Base-by-base conservation (phyloP, 768 basidiomycete species). In the Antrodiella citrinella region DNA sequence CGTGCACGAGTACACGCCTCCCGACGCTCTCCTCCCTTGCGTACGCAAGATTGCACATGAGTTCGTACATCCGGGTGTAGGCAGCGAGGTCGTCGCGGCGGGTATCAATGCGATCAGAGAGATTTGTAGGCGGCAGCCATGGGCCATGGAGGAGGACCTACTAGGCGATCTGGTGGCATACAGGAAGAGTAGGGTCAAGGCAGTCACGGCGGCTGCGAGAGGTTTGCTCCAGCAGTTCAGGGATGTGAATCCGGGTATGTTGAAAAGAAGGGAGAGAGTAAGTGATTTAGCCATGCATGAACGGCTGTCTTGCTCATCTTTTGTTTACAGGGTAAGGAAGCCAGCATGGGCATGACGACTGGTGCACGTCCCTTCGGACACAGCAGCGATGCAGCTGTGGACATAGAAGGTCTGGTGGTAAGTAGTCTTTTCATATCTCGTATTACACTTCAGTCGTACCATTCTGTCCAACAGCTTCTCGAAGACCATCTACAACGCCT, bases 31-130 rank as follows among this genome's bases (percentile, higher is more conserved):
- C 4, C 83, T 80, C 3, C 96, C 96, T 11, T 88, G 94, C 42
- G 72, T 99, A 50, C 77, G 81, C 45, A 99, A 98, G 67, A 70
- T 99, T 51, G 93, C 94, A 0, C 81, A 86, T 59, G 95, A 99
- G 63, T 99, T 98, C 57, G 88, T 99, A 2, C 94, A 98, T 65
- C 94, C 95, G 0, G 96, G 96, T 44, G 96, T 98, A 2, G 91
- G 91, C 1, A 81, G 86, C 58, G 93, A 97, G 66, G 92, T 98
- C 59, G 87, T 97, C 54, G 84, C 94, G 1, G 96, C 95, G 0
- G 96, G 96, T n/a, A 70, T 99, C 55, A 99, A 99, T 65, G 80
- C 91, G 13, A 91, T 99, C 39, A 77, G 93, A 24, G 95, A 98
- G 65, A 80, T 99, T n/a, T 96, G 92, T 65, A 68, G 88, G 25